Conservation (phyloP, 352 stramenopile genomes). For the Stramenopiles sp. region DNA sequence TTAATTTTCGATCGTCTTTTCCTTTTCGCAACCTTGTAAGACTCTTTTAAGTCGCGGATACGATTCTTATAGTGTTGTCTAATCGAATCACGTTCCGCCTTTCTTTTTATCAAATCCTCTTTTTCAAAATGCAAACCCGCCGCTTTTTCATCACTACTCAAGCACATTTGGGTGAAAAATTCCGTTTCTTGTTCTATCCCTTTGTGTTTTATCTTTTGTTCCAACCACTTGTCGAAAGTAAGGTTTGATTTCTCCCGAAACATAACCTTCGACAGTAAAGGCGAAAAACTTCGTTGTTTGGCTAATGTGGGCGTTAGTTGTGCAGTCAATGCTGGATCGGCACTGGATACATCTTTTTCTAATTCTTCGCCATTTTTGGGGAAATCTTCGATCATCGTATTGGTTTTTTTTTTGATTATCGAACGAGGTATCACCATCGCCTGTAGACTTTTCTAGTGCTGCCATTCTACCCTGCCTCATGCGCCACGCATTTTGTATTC, state of each 20-base stretch:
- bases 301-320: no score
- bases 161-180: neutral
- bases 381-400: no score
- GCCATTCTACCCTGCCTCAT: no score
- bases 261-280: neutral
- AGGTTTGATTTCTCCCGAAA: neutral
- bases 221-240: neutral
- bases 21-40: neutral
- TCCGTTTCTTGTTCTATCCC: neutral
- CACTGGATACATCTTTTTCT: no score
- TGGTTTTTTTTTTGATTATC: no score
- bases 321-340: no score
- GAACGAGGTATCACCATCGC: no score
- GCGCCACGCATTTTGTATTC: no score
- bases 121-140: neutral
- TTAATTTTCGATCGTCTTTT: neutral
- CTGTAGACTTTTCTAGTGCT: no score
- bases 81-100: neutral
- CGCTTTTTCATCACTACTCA: neutral
- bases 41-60: neutral
- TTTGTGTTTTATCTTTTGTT: neutral
- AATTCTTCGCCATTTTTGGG: no score
- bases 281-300: no score
- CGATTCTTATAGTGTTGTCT: neutral
- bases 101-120: neutral